Conservation (phyloP, 176 grass and related monocot species). For the Oryza punctata region DNA sequence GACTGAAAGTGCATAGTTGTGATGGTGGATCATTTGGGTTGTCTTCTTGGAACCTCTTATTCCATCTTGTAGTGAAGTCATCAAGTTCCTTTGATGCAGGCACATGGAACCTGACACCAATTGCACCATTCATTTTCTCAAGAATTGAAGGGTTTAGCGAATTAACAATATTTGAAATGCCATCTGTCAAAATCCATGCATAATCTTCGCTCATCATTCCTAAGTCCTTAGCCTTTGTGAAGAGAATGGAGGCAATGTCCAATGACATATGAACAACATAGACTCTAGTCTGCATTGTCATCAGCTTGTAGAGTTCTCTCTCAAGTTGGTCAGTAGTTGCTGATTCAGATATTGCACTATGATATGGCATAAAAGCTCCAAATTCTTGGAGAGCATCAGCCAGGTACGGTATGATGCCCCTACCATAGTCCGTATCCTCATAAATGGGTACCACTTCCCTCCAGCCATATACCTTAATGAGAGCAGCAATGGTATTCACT, state of each 20-base stretch:
- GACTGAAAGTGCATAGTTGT: constrained; percentile 28
- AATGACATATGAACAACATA: constrained; percentile 60
- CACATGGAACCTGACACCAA: constrained; percentile 45
- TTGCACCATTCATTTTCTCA: constrained; percentile 45
- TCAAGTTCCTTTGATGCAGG: constrained; percentile 22
- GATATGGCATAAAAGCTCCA: constrained; percentile 44
- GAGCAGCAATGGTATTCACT: constrained; percentile 35
- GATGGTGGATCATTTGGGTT: constrained; percentile 27
- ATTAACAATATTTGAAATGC: constrained; percentile 37
- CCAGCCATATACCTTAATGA: constrained; percentile 58
- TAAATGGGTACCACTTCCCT: constrained; percentile 50
- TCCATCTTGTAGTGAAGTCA: constrained; percentile 55
- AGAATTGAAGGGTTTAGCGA: constrained; percentile 38
- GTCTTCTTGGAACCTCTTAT: constrained; percentile 30
- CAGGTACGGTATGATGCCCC: constrained; percentile 56
- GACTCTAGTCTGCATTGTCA: constrained; percentile 56
- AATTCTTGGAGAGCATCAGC: constrained; percentile 49
- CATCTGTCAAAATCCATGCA: constrained; percentile 65
- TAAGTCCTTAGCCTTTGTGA: constrained; percentile 46
- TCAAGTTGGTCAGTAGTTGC: constrained; percentile 29
- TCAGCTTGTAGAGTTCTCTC: constrained; percentile 41
- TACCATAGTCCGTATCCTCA: constrained; percentile 60
- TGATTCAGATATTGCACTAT: constrained; percentile 32
- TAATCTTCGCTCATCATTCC: constrained; percentile 56
- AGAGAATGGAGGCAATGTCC: constrained; percentile 31